Base-by-base conservation (phyloP, 2,329 filamentous ascomycete genomes). In the Botryotinia narcissicola region DNA sequence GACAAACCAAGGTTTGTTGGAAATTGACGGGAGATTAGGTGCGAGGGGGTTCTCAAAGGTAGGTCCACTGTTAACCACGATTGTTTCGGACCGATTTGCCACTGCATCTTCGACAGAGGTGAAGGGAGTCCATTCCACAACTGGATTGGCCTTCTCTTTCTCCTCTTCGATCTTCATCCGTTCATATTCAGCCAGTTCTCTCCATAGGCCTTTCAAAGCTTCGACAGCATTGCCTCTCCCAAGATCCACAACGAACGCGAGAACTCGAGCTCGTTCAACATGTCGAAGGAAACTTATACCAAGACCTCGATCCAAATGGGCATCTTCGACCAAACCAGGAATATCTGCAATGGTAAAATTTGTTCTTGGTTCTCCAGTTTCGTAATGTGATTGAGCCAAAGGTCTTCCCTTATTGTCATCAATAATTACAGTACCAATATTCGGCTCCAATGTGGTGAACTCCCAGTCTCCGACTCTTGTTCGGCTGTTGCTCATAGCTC, bases 1-100 rank as follows among this genome's bases (percentile, higher is more conserved):
- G 8, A 98, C 95, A 79, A 97, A 96, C 96, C 96, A 99, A 0
- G 96, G 95, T 84, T 99, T 99, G 48, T 89, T 89, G n/a, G 93
- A 92, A 77, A 98, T 97, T 62, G 77, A 78, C 5, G 76, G 76
- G 6, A 77, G 59, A 57, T 76, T 75, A 44, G 79, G 78, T 35
- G 73, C 75, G 20, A 79, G 71, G 7, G 78, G 79, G 70, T 75
- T 78, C 25, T 78, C 77, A 25, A 76, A 77, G 40, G 57, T 77
- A 35, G 76, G 77, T 4, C 74, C 78, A 54, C 73, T 73, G 37
- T 74, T 73, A 7, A 80, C 74, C 46, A 76, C 78, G 46, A 80
- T 80, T 2, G 77, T 81, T 72, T 81, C 79, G 42, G 75, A 73
- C n/a, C 74, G 73, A 62, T 80, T 79, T 25, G 75, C 63, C 5